A percentile compares a stretch with the other conserved stretches of the same genome.
Evolutionary conservation across 2,329 filamentous ascomycete species (phyloP).

Genomic region (Fusarium sp.): DNA sequence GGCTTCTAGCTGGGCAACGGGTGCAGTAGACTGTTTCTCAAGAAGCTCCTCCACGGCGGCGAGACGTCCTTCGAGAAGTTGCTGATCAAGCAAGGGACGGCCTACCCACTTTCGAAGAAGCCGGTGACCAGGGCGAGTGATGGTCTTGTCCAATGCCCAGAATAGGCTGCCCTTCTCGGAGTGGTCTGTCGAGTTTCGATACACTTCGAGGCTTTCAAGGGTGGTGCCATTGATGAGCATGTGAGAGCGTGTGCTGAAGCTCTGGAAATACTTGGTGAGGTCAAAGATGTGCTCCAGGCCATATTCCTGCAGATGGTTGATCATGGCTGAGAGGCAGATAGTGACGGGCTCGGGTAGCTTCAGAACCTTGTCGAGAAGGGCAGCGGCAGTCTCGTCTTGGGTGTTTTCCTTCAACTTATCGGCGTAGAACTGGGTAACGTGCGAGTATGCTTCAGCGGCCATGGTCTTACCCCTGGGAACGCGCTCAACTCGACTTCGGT

Average conservation of each 20-base stretch:
- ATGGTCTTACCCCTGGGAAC: constrained; percentile 79
- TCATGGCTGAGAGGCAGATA: constrained; percentile 95
- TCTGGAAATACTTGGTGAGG: constrained; percentile 95
- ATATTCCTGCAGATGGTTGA: constrained; percentile 89
- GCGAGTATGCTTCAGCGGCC: constrained; percentile 83
- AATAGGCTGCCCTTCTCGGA: constrained; percentile 86
- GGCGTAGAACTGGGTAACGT: constrained; percentile 93
- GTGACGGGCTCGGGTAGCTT: constrained; percentile 85
- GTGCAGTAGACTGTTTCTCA: constrained; percentile 68
- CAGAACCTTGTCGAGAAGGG: constrained; percentile 84
- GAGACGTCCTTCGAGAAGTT: constrained; percentile 77
- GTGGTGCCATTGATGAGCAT: constrained; percentile 98
- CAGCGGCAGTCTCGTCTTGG: constrained; percentile 63
- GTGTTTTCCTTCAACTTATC: constrained; percentile 74
- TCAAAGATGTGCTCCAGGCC: constrained; percentile 95
- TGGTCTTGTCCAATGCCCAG: constrained; percentile 93
- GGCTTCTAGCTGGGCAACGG: constrained; percentile 75
- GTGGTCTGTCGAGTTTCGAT: constrained; percentile 91
- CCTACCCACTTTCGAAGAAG: constrained; percentile 95
- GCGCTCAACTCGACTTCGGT: constrained; percentile 84
- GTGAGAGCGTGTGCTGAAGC: constrained; percentile 90
- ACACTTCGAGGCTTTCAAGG: constrained; percentile 91
- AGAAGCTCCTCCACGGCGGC: constrained; percentile 87
- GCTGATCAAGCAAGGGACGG: constrained; percentile 80
- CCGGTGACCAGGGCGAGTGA: constrained; percentile 86